phyloP scores from a whole-genome alignment of 148 eudicot genomes.

The Fagopyrum tataricum region DNA sequence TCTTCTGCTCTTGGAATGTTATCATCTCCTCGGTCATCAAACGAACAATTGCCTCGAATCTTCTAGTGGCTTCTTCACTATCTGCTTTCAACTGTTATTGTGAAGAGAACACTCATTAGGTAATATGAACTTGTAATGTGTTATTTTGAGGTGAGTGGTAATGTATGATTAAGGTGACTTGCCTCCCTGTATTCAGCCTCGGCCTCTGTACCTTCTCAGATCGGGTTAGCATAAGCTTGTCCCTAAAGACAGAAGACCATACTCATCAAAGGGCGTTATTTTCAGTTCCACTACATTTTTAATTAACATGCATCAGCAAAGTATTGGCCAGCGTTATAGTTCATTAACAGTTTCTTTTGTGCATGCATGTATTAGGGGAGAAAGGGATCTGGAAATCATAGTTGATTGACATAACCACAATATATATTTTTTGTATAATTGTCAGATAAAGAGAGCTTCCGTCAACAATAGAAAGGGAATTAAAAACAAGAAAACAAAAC shows the following conservation, averaged over 20 bases:
- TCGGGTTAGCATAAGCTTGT: constrained; percentile 69
- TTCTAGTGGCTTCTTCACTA: constrained; percentile 72
- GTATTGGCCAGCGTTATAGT: neutral
- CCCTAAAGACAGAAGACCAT: constrained; percentile 31
- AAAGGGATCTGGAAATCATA: neutral
- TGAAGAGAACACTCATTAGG: neutral
- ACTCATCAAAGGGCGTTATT: neutral
- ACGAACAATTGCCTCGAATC: constrained; percentile 68
- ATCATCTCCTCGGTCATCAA: constrained; percentile 79
- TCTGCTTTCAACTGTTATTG: constrained; percentile 62
- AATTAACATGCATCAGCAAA: neutral
- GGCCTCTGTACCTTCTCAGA: constrained; percentile 76
- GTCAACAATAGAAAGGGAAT: neutral
- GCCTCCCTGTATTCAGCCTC: constrained; percentile 81
- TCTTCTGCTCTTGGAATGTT: constrained; percentile 88
- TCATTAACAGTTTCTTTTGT: neutral
- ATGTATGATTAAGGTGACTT: constrained; percentile 13
- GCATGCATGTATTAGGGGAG: neutral
- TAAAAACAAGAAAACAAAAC: constrained; percentile 2
- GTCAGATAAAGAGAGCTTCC: neutral
- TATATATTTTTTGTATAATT: neutral
- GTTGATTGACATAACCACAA: neutral
- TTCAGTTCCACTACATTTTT: neutral
- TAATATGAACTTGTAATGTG: neutral
- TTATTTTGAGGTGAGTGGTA: neutral